phyloP scores from a whole-genome alignment of 2,329 filamentous ascomycete species.

The Xylariaceae sp. region DNA sequence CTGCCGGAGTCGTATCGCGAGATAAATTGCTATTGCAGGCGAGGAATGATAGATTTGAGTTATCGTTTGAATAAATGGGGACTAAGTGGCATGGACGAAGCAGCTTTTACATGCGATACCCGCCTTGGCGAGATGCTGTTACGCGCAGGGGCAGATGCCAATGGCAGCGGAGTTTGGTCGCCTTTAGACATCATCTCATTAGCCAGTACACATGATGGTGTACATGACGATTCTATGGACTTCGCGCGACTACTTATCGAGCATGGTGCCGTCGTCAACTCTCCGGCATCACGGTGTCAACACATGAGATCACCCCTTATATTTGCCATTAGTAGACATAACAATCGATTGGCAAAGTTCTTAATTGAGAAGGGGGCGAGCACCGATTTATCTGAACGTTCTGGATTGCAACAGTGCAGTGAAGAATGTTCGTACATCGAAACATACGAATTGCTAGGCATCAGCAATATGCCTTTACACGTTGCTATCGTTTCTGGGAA shows the following conservation, averaged over 20 bases:
- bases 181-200: background rate
- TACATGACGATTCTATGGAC: background rate
- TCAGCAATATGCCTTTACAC: background rate
- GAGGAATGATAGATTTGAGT: background rate
- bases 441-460: no score
- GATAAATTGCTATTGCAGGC: background rate
- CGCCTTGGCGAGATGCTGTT: slow-evolving; percentile 5
- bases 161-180: fast-evolving
- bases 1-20: no score
- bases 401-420: background rate
- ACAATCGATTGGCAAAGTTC: background rate
- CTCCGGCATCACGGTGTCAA: no score
- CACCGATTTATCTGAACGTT: background rate
- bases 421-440: background rate
- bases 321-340: background rate
- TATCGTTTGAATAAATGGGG: background rate
- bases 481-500: background rate
- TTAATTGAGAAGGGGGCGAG: slow-evolving; percentile 6
- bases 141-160: background rate
- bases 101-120: background rate
- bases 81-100: background rate
- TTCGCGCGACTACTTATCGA: background rate
- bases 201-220: background rate
- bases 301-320: slow-evolving; percentile 2
- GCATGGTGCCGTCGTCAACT: background rate